These are phyloP conservation scores for Aureobasidium sp. DNA, from an alignment of 2,329 filamentous ascomycete genomes.

Conservation along the genomic window DNA sequence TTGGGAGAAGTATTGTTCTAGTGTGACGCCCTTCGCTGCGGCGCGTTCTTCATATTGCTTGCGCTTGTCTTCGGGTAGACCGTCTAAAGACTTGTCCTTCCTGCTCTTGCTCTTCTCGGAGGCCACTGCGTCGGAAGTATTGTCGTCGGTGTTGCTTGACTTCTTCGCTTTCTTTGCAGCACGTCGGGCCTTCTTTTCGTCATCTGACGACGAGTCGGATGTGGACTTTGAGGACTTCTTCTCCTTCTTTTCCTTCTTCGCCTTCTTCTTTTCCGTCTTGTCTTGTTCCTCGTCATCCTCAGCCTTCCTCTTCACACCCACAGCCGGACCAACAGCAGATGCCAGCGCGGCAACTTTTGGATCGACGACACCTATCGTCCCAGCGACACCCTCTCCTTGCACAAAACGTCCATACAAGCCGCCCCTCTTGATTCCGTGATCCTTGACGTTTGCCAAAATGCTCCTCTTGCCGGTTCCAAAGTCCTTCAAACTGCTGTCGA, in stretches of 20 bases:
- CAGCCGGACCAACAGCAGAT: slow-evolving; percentile 2
- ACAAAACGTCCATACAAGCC: slow-evolving; percentile 80
- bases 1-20: slow-evolving; percentile 22
- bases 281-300: slow-evolving; percentile 15
- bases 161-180: slow-evolving; percentile 15
- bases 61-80: slow-evolving; percentile 25
- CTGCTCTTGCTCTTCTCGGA: slow-evolving; percentile 11
- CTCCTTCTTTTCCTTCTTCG: slow-evolving; percentile 20
- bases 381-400: slow-evolving; percentile 66
- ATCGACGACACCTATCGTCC: slow-evolving; percentile 49
- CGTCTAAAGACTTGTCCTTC: slow-evolving; percentile 23
- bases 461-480: slow-evolving; percentile 57
- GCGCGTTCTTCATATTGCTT: slow-evolving; percentile 28
- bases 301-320: slow-evolving; percentile 15
- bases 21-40: slow-evolving; percentile 27
- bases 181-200: slow-evolving; percentile 18
- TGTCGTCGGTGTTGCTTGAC: neutral
- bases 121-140: neutral
- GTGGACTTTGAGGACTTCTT: slow-evolving; percentile 13
- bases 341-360: slow-evolving; percentile 15
- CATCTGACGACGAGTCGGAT: slow-evolving; percentile 16
- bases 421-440: slow-evolving; percentile 43
- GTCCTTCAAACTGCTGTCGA: slow-evolving; percentile 81
- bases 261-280: slow-evolving; percentile 11
- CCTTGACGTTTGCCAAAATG: slow-evolving; percentile 40